Percentiles rank a stretch among this genome's conserved stretches.
Evolutionary conservation across 352 stramenopile genomes (phyloP).

Genomic region (Phytopythium ostracodes): DNA sequence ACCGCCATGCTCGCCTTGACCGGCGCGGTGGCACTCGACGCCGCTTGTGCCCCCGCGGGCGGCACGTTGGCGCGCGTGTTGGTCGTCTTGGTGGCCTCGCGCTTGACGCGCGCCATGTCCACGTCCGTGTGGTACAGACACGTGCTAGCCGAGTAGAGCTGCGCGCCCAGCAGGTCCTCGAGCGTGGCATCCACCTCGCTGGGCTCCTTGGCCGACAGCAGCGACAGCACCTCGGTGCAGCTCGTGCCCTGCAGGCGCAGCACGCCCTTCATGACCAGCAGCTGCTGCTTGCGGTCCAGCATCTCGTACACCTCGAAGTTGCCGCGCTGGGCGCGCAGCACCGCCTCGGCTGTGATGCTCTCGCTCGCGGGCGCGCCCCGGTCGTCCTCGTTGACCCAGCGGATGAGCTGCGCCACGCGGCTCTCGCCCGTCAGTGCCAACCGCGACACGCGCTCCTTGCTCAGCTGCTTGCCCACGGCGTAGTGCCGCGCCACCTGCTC

Average conservation of each 20-base stretch:
- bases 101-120: constrained; percentile 7
- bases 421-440: constrained; percentile 43
- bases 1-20: constrained; percentile 31
- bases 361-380: constrained; percentile 24
- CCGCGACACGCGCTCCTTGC: constrained; percentile 28
- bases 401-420: constrained; percentile 58
- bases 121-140: constrained; percentile 51
- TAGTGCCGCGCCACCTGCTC: constrained; percentile 65
- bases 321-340: constrained; percentile 69
- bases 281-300: constrained; percentile 35
- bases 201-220: constrained; percentile 44
- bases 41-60: background rate
- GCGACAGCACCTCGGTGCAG: constrained; percentile 60
- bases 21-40: constrained; percentile 4
- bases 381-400: constrained; percentile 61
- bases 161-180: constrained; percentile 49
- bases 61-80: constrained; percentile 9
- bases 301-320: constrained; percentile 80
- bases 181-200: constrained; percentile 45
- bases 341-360: constrained; percentile 22
- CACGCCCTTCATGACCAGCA: constrained; percentile 72
- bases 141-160: constrained; percentile 53
- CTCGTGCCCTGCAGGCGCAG: constrained; percentile 62
- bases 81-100: constrained; percentile 2
- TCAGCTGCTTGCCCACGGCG: constrained; percentile 41